phyloP scores from a whole-genome alignment of 176 grass and related monocot species.

The Oryza glaberrima region DNA sequence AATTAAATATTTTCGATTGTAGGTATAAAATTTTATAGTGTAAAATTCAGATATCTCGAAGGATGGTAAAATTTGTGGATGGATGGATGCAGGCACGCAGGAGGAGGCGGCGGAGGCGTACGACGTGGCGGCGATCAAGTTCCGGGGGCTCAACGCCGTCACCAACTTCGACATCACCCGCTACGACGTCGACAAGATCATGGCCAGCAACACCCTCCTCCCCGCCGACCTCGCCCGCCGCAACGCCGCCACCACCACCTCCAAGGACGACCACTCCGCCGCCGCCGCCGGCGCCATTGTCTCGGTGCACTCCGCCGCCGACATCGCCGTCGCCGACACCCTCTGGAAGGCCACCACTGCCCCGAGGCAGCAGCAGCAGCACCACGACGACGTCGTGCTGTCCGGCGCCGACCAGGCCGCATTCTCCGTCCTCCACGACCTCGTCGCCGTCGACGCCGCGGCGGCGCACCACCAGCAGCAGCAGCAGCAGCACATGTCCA shows the following conservation, averaged over 20 bases:
- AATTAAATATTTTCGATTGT: no score
- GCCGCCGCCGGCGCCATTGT: background rate
- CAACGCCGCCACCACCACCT: conserved; percentile 17
- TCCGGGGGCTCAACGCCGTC: conserved; percentile 89
- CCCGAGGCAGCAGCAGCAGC: background rate
- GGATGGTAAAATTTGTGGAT: no score
- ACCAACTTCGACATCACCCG: conserved; percentile 98
- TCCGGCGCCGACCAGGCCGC: conserved; percentile 31
- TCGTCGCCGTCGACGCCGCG: conserved; percentile 36
- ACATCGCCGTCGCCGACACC: background rate
- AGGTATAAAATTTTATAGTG: no score
- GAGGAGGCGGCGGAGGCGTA: conserved; percentile 99
- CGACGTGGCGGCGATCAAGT: conserved; percentile 96
- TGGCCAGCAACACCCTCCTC: conserved; percentile 94
- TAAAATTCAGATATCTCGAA: no score
- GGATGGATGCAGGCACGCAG: conserved; percentile 70
- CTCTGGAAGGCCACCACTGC: conserved; percentile 24
- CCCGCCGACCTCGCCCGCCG: conserved; percentile 73
- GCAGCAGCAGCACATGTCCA: background rate
- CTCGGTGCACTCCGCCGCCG: background rate
- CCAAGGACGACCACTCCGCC: no score
- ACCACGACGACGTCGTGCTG: conserved; percentile 7
- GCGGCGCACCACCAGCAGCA: background rate
- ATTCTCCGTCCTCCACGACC: conserved; percentile 55
- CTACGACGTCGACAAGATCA: conserved; percentile 97